phyloP scores from a whole-genome alignment of 768 basidiomycete species.

The Mycena galopus region DNA sequence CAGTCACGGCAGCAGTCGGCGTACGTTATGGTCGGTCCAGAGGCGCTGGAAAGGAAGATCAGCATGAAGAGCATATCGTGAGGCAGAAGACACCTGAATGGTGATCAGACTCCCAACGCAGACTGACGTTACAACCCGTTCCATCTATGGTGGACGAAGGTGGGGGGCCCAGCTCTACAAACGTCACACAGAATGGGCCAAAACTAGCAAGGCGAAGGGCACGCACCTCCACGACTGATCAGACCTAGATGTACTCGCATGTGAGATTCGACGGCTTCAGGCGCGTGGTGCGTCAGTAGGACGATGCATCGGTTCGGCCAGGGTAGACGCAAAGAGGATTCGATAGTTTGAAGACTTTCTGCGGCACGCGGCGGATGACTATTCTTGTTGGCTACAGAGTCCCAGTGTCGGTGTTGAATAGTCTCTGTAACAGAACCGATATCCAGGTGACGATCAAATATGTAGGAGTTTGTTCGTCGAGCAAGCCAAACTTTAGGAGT shows the following conservation, averaged over 20 bases:
- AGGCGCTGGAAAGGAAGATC: no score
- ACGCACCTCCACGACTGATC: neutral
- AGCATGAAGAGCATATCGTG: no score
- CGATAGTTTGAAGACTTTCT: no score
- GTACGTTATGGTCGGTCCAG: no score
- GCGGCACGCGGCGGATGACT: neutral
- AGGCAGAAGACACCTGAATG: no score
- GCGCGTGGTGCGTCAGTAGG: neutral
- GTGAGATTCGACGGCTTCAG: neutral
- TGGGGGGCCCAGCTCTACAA: neutral
- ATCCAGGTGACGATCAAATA: neutral
- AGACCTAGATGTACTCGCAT: neutral
- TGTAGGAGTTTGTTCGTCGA: neutral
- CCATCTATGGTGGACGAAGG: neutral
- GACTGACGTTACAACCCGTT: no score
- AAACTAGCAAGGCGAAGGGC: neutral
- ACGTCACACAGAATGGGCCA: neutral
- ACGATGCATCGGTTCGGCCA: neutral
- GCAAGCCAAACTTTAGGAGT: neutral
- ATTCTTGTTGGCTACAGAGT: neutral
- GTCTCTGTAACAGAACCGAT: neutral
- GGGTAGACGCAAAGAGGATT: no score
- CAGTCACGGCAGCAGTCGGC: no score
- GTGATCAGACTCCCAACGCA: no score
- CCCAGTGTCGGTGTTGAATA: neutral